Evolutionary conservation across 768 basidiomycete species (phyloP).

Genomic region (Podaxis sp.): DNA sequence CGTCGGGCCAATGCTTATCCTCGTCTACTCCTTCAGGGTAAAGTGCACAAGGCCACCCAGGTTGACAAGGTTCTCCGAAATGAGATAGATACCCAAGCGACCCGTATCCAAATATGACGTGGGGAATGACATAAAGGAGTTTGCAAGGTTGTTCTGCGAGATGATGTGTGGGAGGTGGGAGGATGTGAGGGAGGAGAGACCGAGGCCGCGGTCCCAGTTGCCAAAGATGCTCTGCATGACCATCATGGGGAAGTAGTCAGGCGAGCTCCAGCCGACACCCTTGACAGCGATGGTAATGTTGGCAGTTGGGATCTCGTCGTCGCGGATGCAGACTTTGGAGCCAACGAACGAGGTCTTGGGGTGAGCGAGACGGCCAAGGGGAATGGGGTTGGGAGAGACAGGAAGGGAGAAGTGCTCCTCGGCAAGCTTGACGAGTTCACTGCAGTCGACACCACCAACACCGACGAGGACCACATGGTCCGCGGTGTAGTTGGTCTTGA

Average conservation of each 20-base stretch:
- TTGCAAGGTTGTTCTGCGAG: conserved; percentile 92
- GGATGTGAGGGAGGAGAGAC: conserved; percentile 84
- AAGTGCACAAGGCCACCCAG: conserved; percentile 94
- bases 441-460: conserved; percentile 92
- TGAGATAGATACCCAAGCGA: conserved; percentile 97
- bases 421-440: conserved; percentile 90
- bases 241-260: conserved; percentile 99
- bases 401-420: conserved; percentile 92
- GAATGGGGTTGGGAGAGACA: conserved; percentile 83
- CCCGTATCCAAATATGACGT: conserved; percentile 99
- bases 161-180: conserved; percentile 91
- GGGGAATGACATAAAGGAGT: conserved; percentile 99
- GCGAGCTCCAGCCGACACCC: conserved; percentile 96
- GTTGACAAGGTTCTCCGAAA: conserved; percentile 92
- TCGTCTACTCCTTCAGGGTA: conserved; percentile 92
- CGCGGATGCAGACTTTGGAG: conserved; percentile 92
- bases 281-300: conserved; percentile 97
- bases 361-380: conserved; percentile 79
- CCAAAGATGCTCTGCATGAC: conserved; percentile 97
- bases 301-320: conserved; percentile 86
- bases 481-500: conserved; percentile 96
- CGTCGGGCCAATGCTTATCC: conserved; percentile 88
- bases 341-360: conserved; percentile 84
- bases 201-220: conserved; percentile 98
- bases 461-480: conserved; percentile 99